Base-by-base conservation (phyloP, 208 protist genomes). In the Acanthamoeba castellanii region DNA sequence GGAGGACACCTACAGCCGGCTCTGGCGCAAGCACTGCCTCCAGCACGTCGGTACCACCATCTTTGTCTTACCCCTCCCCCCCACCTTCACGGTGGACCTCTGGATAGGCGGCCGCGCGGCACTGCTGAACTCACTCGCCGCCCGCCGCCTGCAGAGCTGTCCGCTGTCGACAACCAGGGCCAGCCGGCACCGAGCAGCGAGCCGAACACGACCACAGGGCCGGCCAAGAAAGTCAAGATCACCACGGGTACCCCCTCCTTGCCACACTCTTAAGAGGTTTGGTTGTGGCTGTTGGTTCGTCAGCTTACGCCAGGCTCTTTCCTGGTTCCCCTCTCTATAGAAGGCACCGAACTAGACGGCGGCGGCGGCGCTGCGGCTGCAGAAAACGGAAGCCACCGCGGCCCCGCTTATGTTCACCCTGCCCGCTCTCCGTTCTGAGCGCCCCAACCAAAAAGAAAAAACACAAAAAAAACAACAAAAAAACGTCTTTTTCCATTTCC, bases 1-100 rank as follows among this genome's bases (percentile, higher is more conserved):
- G 61, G 95, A 96, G 64, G 45, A 74, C 42, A 34, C 55, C 37
- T 96, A 94, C 78, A 3, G 30, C 13, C n/a, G 34, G 8, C 32
- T 76, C 7, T 76, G 68, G 68, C 68, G 68, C n/a, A 76, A 47
- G 16, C 68, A 42, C 68, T 76, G 68, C 30, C 68, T 32, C 68
- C n/a, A 45, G 13, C 68, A 45, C 32, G 32, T n/a, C 11, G n/a
- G n/a, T 74, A 37, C 20, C 3, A 3, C 22, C 2, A 22, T 37
- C 20, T 9, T n/a, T 5, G 22, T 30, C n/a, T n/a, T n/a, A n/a
- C n/a, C n/a, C n/a, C n/a, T n/a, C n/a, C n/a, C n/a, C n/a, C n/a
- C n/a, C n/a, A n/a, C n/a, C n/a, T n/a, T n/a, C n/a, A n/a, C n/a
- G n/a, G n/a, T n/a, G n/a, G n/a, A n/a, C n/a, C n/a, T n/a, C n/a